Evolutionary conservation across 495 filamentous ascomycete species (phyloP).

Genomic region (Thermothielavioides terrestris): DNA sequence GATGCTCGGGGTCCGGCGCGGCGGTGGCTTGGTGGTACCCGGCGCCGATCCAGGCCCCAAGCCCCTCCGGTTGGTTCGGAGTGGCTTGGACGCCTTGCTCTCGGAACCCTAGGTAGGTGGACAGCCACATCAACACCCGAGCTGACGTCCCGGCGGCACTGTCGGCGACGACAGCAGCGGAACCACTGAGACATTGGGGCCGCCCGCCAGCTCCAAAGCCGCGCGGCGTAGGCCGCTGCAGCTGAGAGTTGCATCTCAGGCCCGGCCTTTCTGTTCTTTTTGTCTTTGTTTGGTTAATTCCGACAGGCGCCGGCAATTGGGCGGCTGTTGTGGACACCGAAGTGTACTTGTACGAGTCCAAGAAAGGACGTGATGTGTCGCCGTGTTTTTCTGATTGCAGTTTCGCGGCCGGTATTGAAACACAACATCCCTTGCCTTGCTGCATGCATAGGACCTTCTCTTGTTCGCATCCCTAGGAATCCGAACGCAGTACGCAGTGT

Average conservation of each 20-base stretch:
- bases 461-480: no score
- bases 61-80: background rate
- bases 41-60: background rate
- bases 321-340: background rate
- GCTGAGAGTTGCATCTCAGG: slow-evolving; percentile 1
- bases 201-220: slow-evolving; percentile 2
- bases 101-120: no score
- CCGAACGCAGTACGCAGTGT: no score
- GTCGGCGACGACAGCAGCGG: background rate
- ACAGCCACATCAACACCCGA: background rate
- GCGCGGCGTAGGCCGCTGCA: slow-evolving; percentile 1
- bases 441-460: no score
- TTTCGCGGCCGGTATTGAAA: background rate
- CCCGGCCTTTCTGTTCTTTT: background rate
- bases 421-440: slow-evolving; percentile 6
- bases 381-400: background rate
- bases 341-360: no score
- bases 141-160: background rate
- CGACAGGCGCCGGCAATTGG: slow-evolving; percentile 4
- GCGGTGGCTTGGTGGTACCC: background rate
- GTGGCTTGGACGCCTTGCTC: background rate
- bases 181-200: slow-evolving; percentile 8
- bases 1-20: background rate
- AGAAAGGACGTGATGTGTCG: no score
- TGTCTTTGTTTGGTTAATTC: background rate